These are phyloP conservation scores for Petunia hybrid DNA, from an alignment of 305 asterid species.

Conservation along the genomic window DNA sequence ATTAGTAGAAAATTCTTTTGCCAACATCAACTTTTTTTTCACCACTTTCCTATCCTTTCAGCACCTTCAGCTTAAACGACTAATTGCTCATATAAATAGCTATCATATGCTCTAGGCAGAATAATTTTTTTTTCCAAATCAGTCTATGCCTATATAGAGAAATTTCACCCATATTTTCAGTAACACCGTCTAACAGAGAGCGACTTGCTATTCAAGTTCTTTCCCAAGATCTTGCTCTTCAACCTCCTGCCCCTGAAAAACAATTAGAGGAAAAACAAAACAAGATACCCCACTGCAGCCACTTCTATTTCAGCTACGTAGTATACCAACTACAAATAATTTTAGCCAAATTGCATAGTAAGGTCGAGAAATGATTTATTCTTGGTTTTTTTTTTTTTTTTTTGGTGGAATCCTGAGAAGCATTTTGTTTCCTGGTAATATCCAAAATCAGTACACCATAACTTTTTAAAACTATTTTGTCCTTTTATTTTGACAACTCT, in stretches of 20 bases:
- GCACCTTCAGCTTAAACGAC: neutral
- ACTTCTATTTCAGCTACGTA: conserved; percentile 4
- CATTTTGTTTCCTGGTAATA: conserved; percentile 4
- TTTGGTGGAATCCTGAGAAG: neutral
- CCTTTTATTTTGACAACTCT: neutral
- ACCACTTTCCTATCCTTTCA: conserved; percentile 13
- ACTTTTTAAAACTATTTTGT: no score
- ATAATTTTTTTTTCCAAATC: neutral
- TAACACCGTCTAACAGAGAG: neutral
- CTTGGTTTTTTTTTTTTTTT: neutral
- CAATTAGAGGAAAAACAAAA: neutral
- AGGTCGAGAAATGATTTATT: conserved; percentile 10
- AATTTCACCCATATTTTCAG: neutral
- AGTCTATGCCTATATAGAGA: neutral
- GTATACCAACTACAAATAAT: neutral
- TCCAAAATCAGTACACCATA: no score
- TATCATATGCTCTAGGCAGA: neutral
- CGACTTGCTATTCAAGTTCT: neutral
- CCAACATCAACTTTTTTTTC: neutral
- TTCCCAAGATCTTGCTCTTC: neutral
- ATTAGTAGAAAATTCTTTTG: neutral
- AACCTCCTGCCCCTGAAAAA: neutral
- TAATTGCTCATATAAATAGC: conserved; percentile 7
- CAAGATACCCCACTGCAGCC: neutral
- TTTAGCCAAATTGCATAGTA: neutral